Percentiles rank a stretch among this genome's conserved stretches.
phyloP scores from a whole-genome alignment of 495 filamentous ascomycete species.

The Pyrenula massariospora region DNA sequence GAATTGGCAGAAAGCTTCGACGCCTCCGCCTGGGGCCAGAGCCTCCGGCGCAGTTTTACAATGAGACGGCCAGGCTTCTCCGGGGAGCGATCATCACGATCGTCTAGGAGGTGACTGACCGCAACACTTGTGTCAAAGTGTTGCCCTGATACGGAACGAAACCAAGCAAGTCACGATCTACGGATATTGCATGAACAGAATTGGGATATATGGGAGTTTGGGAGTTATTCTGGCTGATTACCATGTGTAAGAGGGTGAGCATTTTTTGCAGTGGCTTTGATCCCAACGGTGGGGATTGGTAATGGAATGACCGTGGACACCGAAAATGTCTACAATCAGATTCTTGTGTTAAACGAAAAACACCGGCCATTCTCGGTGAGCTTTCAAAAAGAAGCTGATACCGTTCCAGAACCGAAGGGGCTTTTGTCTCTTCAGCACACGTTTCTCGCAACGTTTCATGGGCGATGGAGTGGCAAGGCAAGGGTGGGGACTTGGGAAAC shows the following conservation, averaged over 20 bases:
- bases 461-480: background rate
- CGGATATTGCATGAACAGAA: background rate
- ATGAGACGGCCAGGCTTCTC: slow-evolving; percentile 40
- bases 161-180: background rate
- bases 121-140: too few relatives aligned
- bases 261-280: too few relatives aligned
- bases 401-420: too few relatives aligned
- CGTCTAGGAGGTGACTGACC: background rate
- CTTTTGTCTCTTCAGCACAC: background rate
- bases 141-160: background rate
- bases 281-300: too few relatives aligned
- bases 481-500: too few relatives aligned
- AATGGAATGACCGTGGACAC: background rate
- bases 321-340: background rate
- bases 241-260: too few relatives aligned
- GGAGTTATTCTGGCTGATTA: too few relatives aligned
- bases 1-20: slow-evolving; percentile 74
- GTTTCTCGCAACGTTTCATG: background rate
- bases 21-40: slow-evolving; percentile 84
- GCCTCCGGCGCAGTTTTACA: slow-evolving; percentile 80
- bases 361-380: too few relatives aligned
- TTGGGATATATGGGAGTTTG: background rate
- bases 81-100: background rate
- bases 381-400: too few relatives aligned
- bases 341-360: background rate